Percentiles rank a stretch among this genome's conserved stretches.
Conservation (phyloP, 2,329 filamentous ascomycete species). For the Monilinia fructicola region DNA sequence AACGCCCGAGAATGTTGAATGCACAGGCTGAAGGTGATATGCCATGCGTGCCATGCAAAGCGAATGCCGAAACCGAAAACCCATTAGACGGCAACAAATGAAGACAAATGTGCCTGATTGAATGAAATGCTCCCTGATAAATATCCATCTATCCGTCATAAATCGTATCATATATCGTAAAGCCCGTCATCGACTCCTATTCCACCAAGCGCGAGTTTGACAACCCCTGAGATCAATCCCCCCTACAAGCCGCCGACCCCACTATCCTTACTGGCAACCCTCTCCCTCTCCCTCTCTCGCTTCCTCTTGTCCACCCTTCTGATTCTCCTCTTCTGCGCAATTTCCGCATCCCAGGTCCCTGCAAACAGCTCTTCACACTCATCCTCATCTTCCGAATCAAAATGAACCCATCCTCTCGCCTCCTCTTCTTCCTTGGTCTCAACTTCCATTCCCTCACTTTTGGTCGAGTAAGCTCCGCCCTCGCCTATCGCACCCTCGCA, state of each 20-base stretch:
- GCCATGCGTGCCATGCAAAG: no score
- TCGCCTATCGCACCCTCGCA: slow-evolving; percentile 59
- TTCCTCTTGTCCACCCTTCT: slow-evolving; percentile 28
- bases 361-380: slow-evolving; percentile 66
- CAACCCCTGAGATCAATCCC: no score
- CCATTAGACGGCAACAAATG: no score
- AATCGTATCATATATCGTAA: background rate
- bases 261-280: slow-evolving; percentile 16
- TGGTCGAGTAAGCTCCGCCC: slow-evolving; percentile 57
- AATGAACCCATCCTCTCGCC: slow-evolving; percentile 53
- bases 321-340: slow-evolving; percentile 37
- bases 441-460: slow-evolving; percentile 53
- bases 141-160: background rate
- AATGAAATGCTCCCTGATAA: background rate
- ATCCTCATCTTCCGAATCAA: slow-evolving; percentile 56
- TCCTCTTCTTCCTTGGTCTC: slow-evolving; percentile 41
- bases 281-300: slow-evolving; percentile 25
- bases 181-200: background rate
- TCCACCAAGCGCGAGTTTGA: no score
- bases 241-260: slow-evolving; percentile 3
- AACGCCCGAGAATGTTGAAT: no score
- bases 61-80: no score
- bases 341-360: slow-evolving; percentile 58
- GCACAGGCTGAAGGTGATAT: no score
- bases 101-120: background rate